These are phyloP conservation scores for Heliosperma pusillum DNA, from an alignment of 148 eudicot species.

Conservation along the genomic window DNA sequence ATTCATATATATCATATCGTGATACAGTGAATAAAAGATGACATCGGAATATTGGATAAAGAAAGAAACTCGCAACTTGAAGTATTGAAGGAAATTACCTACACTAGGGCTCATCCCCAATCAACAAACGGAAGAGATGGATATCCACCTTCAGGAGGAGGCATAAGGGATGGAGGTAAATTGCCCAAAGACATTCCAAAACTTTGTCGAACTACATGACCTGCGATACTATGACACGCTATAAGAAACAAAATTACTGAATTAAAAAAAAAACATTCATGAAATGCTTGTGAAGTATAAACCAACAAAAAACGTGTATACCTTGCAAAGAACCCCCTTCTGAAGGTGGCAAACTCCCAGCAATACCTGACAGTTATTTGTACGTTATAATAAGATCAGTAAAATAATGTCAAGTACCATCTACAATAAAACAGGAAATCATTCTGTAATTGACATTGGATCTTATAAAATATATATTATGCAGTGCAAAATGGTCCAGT, in stretches of 20 bases:
- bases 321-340: slow-evolving; percentile 41
- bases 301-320: slow-evolving; percentile 9
- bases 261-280: slow-evolving; percentile 8
- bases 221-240: slow-evolving; percentile 27
- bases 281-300: neutral
- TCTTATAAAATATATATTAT: neutral
- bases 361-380: slow-evolving; percentile 16
- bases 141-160: slow-evolving; percentile 89
- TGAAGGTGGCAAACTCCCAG: slow-evolving; percentile 26
- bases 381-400: neutral
- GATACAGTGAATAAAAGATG: neutral
- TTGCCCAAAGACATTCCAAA: slow-evolving; percentile 62
- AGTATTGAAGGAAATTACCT: slow-evolving; percentile 2
- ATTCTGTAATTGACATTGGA: neutral
- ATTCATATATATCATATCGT: neutral
- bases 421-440: neutral
- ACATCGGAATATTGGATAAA: neutral
- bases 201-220: slow-evolving; percentile 43
- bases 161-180: slow-evolving; percentile 84
- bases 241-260: slow-evolving; percentile 8
- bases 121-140: slow-evolving; percentile 71
- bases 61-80: neutral
- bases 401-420: neutral
- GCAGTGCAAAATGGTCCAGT: neutral
- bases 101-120: slow-evolving; percentile 54